Conservation (phyloP, 805 yeast species). For the Schwanniomyces yamadae region DNA sequence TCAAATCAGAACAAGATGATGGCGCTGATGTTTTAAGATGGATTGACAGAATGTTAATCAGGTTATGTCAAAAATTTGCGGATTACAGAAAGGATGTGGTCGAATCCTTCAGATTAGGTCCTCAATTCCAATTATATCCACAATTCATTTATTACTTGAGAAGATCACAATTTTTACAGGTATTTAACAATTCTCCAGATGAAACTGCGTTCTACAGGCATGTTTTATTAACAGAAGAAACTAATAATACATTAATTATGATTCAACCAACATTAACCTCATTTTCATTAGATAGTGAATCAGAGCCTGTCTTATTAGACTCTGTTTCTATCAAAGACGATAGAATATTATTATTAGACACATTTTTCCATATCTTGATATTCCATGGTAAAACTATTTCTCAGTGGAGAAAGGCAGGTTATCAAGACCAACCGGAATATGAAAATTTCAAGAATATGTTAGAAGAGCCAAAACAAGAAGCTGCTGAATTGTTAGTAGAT, state of each 20-base stretch:
- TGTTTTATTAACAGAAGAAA: slow-evolving; percentile 85
- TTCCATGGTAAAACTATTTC: slow-evolving; percentile 95
- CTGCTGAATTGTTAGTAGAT: slow-evolving; percentile 85
- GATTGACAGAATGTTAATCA: slow-evolving; percentile 89
- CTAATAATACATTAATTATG: slow-evolving; percentile 91
- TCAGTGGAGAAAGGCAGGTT: slow-evolving; percentile 93
- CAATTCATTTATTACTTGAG: slow-evolving; percentile 95
- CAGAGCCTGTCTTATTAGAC: slow-evolving; percentile 89
- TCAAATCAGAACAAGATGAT: slow-evolving; percentile 75
- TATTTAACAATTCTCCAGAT: slow-evolving; percentile 97
- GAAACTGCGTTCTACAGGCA: slow-evolving; percentile 98
- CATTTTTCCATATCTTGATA: slow-evolving; percentile 93
- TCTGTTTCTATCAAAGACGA: slow-evolving; percentile 90
- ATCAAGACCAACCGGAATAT: slow-evolving; percentile 88
- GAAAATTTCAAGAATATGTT: slow-evolving; percentile 82
- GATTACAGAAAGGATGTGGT: slow-evolving; percentile 89
- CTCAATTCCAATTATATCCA: slow-evolving; percentile 84
- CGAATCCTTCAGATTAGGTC: slow-evolving; percentile 75
- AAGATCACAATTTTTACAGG: slow-evolving; percentile 93
- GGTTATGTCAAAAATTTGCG: slow-evolving; percentile 89
- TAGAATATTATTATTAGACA: slow-evolving; percentile 82
- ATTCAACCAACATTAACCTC: slow-evolving; percentile 95
- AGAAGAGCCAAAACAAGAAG: slow-evolving; percentile 88
- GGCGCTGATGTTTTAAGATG: slow-evolving; percentile 92
- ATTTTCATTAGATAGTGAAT: slow-evolving; percentile 64